A percentile compares a stretch with the other conserved stretches of the same genome.
These are phyloP conservation scores for Cruciata laevipes DNA, from an alignment of 257 asterid species.

Conservation along the genomic window DNA sequence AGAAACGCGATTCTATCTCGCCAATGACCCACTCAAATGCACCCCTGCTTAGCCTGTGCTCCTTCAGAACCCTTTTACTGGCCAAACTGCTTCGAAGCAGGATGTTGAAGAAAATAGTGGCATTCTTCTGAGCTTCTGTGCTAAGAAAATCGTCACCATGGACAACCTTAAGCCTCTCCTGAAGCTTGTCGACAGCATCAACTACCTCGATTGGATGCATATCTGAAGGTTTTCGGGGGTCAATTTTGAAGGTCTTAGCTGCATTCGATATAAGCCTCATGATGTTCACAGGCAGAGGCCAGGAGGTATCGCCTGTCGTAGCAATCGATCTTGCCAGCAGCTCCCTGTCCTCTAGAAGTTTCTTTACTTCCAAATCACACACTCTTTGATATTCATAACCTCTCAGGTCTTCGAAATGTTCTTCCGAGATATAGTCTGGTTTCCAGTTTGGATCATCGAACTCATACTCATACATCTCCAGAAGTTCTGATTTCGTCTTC, in stretches of 20 bases:
- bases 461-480: slow-evolving; percentile 65
- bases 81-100: slow-evolving; percentile 93
- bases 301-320: slow-evolving; percentile 81
- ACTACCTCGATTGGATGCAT: slow-evolving; percentile 98
- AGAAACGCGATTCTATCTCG: slow-evolving; percentile 92
- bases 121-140: slow-evolving; percentile 94
- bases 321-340: slow-evolving; percentile 96
- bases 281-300: slow-evolving; percentile 94
- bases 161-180: slow-evolving; percentile 94
- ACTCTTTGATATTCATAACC: slow-evolving; percentile 84
- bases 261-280: slow-evolving; percentile 85
- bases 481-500: slow-evolving; percentile 60
- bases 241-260: slow-evolving; percentile 89
- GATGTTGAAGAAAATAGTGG: slow-evolving; percentile 93
- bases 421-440: slow-evolving; percentile 79
- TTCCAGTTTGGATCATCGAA: slow-evolving; percentile 76
- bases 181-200: slow-evolving; percentile 91
- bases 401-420: slow-evolving; percentile 80
- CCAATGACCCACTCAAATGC: slow-evolving; percentile 99
- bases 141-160: slow-evolving; percentile 97
- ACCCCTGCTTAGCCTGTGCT: slow-evolving; percentile 80
- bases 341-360: slow-evolving; percentile 82
- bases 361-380: slow-evolving; percentile 86
- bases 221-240: slow-evolving; percentile 82
- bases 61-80: slow-evolving; percentile 88